Evolutionary conservation across 1,284 basidiomycete genomes (phyloP).

Genomic region (Tylopilus orsonianus): DNA sequence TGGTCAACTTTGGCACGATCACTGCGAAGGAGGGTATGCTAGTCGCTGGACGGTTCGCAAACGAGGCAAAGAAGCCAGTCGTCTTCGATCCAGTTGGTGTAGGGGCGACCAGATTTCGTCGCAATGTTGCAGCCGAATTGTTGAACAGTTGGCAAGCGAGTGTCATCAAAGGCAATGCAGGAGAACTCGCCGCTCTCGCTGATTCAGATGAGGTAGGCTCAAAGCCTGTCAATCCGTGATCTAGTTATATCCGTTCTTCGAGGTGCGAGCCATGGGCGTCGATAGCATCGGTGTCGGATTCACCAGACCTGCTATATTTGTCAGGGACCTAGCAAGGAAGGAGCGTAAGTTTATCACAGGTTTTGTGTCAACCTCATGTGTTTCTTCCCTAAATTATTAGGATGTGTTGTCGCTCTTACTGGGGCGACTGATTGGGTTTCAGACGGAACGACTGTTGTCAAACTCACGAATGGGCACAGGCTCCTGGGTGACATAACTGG

Average conservation of each 20-base stretch:
- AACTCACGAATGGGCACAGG: conserved; percentile 74
- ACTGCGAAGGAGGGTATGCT: conserved; percentile 73
- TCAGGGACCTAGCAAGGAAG: conserved; percentile 68
- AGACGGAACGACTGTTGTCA: conserved; percentile 72
- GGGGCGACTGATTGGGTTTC: conserved; percentile 86
- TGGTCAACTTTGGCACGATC: conserved; percentile 93
- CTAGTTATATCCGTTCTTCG: neutral
- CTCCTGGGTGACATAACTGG: conserved; percentile 85
- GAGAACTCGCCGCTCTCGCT: conserved; percentile 81
- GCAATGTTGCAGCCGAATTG: conserved; percentile 64
- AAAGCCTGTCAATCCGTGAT: neutral
- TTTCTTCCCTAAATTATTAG: conserved; percentile 39
- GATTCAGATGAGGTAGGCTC: conserved; percentile 66
- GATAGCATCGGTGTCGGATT: conserved; percentile 83
- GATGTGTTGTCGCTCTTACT: conserved; percentile 81
- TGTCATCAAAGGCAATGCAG: conserved; percentile 95
- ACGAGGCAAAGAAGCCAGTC: conserved; percentile 74
- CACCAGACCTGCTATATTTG: conserved; percentile 70
- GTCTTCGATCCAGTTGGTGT: conserved; percentile 95
- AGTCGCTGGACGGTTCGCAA: conserved; percentile 73
- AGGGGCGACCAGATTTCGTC: conserved; percentile 79
- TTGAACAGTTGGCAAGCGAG: conserved; percentile 86
- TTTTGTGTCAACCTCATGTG: neutral
- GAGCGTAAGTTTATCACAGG: conserved; percentile 56
- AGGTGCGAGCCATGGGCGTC: conserved; percentile 82